phyloP scores from a whole-genome alignment of 176 grass and related monocot species.

The Thinopyrum elongatum region DNA sequence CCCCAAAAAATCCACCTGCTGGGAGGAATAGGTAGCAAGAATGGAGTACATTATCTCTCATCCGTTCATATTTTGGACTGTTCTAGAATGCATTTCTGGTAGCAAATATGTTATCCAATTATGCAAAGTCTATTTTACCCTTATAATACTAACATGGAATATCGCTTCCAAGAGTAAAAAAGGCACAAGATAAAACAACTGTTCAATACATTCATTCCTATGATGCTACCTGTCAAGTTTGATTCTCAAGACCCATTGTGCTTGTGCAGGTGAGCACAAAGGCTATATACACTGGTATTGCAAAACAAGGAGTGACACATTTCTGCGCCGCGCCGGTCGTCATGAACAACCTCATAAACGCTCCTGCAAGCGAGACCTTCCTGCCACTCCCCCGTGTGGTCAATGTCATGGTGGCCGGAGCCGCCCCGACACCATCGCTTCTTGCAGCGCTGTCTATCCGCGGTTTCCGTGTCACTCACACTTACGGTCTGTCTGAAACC shows the following conservation, averaged over 20 bases:
- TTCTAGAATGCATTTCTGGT: neutral
- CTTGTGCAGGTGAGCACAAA: conserved; percentile 63
- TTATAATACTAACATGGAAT: neutral
- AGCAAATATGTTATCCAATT: neutral
- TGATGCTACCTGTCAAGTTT: neutral
- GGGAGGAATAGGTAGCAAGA: neutral
- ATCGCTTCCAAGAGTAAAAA: neutral
- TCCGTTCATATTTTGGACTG: neutral
- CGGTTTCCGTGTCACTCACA: conserved; percentile 81
- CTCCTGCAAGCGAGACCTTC: conserved; percentile 67
- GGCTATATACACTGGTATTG: conserved; percentile 72
- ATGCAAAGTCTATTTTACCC: neutral
- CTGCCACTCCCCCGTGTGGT: conserved; percentile 70
- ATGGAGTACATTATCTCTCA: neutral
- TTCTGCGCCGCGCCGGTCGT: conserved; percentile 87
- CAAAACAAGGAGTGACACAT: conserved; percentile 78
- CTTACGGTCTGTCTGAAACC: conserved; percentile 87
- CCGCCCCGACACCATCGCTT: conserved; percentile 74
- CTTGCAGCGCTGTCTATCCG: conserved; percentile 61
- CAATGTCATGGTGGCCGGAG: conserved; percentile 68
- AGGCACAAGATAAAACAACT: neutral
- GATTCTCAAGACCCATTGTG: neutral
- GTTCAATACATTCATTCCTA: neutral
- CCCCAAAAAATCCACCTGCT: neutral
- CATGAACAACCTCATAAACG: conserved; percentile 78